A percentile compares a stretch with the other conserved stretches of the same genome.
phyloP scores from a whole-genome alignment of 129 eudicot genomes.

The Heracleum sosnowskyi region DNA sequence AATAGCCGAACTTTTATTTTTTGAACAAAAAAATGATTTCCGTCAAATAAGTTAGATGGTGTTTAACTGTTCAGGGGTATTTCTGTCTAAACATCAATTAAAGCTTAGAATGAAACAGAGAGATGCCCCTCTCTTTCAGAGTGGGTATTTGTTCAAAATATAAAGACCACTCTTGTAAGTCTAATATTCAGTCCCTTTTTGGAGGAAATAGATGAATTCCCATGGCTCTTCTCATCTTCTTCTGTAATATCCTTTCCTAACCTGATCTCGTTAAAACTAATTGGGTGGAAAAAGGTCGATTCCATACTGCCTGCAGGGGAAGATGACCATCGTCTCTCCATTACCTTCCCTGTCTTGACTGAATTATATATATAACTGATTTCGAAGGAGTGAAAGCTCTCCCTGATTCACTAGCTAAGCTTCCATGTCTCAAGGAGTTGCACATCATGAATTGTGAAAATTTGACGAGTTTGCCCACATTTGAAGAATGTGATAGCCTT shows the following conservation, averaged over 20 bases:
- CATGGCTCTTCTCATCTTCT: not conserved
- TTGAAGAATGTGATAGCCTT: not conserved
- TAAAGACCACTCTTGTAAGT: not conserved
- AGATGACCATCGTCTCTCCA: not conserved
- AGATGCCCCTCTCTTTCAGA: not conserved
- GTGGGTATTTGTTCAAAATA: not conserved
- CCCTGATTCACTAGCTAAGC: not conserved
- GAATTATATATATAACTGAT: not conserved
- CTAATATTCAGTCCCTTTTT: not conserved
- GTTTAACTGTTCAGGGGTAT: no score
- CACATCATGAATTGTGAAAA: not conserved
- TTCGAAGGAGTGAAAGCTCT: slow-evolving; percentile 2
- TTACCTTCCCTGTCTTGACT: not conserved
- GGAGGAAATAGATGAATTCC: not conserved
- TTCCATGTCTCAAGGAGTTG: not conserved
- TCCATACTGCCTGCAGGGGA: not conserved
- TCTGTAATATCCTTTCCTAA: not conserved
- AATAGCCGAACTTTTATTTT: no score
- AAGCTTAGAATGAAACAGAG: no score
- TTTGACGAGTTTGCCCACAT: not conserved
- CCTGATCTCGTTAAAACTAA: not conserved
- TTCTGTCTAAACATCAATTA: no score
- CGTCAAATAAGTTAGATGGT: no score
- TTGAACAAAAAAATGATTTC: no score
- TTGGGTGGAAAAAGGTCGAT: not conserved